Evolutionary conservation across 257 asterid genomes (phyloP), one percentile per base, ranked within the genome.

Genomic region (Haberlea rhodopensis): DNA sequence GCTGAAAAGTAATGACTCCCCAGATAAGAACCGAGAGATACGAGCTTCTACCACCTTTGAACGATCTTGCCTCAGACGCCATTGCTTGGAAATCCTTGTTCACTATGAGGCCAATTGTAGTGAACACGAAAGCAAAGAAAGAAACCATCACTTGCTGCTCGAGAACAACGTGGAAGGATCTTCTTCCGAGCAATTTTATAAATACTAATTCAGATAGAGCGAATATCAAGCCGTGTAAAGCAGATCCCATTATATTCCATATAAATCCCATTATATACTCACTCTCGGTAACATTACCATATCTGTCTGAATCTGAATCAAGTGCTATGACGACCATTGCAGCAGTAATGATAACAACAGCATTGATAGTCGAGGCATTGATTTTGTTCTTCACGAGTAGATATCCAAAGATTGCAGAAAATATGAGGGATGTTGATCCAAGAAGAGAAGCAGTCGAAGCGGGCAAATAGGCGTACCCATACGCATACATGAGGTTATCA

Each of bases 91-190:
- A 87, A 54, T 83, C 96, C 0, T 76, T 68, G 37, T 62, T 89
- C 68, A 78, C 81, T 21, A 81, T 10, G 16, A 86, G 72, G 16
- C 98, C 98, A 8, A 91, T 68, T 6, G 98, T 82, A 0, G 98
- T 87, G 64, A 91, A 91, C 28, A 75, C 26, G 26, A 89, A 91
- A 2, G 82, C 98, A 3, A 87, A 72, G 2, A 91, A 21, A 21
- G 98, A 91, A 49, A 91, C 98, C 89, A 85, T 84, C 67, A 87
- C 85, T 79, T 91, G 98, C 76, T 91, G 96, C 81, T 91, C 98
- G 27, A 91, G 73, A 37, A 91, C 96, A 3, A 89, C 96, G 21
- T 83, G 95, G 73, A 91, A 89, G 0, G 98, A 91, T 62, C 84
- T 76, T 58, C 94, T 77, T 21, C 96, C 95, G 0, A 89, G 81